Evolutionary conservation across 1,284 basidiomycete genomes (phyloP).

Genomic region (Rhodotorula sp.): DNA sequence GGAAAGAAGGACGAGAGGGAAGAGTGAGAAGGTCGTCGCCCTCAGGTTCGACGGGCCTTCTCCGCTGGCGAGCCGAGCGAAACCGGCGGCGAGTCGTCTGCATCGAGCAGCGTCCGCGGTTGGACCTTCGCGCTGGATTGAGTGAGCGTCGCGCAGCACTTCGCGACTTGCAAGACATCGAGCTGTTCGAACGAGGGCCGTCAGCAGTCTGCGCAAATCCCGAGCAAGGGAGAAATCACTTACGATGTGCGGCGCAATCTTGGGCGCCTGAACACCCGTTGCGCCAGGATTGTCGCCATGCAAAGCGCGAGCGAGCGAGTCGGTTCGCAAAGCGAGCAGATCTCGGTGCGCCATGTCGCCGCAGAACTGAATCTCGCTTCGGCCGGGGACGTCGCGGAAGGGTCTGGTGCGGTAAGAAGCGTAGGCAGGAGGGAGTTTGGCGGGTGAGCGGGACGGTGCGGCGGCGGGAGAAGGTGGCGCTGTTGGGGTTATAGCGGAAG

Average conservation of each 20-base stretch:
- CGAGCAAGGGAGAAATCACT: not conserved
- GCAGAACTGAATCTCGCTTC: constrained; percentile 2
- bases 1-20: not conserved
- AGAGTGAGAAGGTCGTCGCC: not conserved
- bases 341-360: constrained; percentile 31
- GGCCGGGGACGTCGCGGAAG: not conserved
- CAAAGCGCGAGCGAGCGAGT: constrained; percentile 16
- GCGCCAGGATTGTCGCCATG: constrained; percentile 2
- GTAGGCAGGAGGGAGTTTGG: not conserved
- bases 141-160: constrained; percentile 11
- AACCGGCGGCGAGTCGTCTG: not conserved
- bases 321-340: constrained; percentile 20
- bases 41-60: not conserved
- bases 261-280: constrained; percentile 24
- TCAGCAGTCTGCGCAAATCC: not conserved
- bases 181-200: constrained; percentile 4
- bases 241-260: constrained; percentile 27
- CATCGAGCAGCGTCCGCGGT: constrained; percentile 9
- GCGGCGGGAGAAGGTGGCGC: not conserved
- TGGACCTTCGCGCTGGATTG: constrained; percentile 9
- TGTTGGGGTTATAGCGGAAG: not conserved
- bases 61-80: not conserved
- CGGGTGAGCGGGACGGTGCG: too few relatives aligned
- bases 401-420: not conserved
- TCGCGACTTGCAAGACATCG: constrained; percentile 22